These are phyloP conservation scores for Pleurotus tuber-regium DNA, from an alignment of 768 basidiomycete genomes.

Conservation along the genomic window DNA sequence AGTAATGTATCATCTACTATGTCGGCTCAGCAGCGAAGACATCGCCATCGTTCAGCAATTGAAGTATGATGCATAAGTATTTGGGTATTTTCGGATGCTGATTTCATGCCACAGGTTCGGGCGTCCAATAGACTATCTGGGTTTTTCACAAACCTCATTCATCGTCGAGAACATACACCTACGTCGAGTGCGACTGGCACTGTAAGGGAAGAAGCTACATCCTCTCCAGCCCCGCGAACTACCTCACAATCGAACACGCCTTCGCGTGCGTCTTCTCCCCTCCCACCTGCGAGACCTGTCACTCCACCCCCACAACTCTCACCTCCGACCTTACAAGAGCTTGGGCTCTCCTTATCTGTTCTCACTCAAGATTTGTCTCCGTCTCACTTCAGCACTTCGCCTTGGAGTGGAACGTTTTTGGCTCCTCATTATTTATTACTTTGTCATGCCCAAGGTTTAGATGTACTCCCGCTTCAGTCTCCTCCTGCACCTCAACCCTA, in stretches of 20 bases:
- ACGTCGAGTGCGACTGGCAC: slow-evolving; percentile 24
- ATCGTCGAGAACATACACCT: slow-evolving; percentile 56
- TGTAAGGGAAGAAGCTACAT: slow-evolving; percentile 28
- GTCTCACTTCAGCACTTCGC: slow-evolving; percentile 75
- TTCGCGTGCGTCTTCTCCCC: slow-evolving; percentile 58
- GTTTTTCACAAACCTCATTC: slow-evolving; percentile 79
- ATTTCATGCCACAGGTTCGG: slow-evolving; percentile 41
- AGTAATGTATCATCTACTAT: slow-evolving; percentile 18
- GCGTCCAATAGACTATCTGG: slow-evolving; percentile 77
- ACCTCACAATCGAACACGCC: slow-evolving; percentile 32
- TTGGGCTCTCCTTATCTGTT: slow-evolving; percentile 69
- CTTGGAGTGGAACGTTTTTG: slow-evolving; percentile 75
- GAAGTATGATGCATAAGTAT: slow-evolving; percentile 47
- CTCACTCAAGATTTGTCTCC: slow-evolving; percentile 69
- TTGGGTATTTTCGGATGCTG: slow-evolving; percentile 2
- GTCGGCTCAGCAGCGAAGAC: slow-evolving; percentile 34
- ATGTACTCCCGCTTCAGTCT: slow-evolving; percentile 75
- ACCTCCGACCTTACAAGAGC: slow-evolving; percentile 68
- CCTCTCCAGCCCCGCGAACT: slow-evolving; percentile 18
- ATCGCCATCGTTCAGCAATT: slow-evolving; percentile 48
- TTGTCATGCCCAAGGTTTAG: slow-evolving; percentile 83
- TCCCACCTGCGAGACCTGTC: slow-evolving; percentile 46
- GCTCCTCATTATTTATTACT: slow-evolving; percentile 79
- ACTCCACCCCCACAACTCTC: slow-evolving; percentile 75
- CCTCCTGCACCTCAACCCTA: slow-evolving; percentile 78